Conservation (phyloP, 225 moss, liverwort and hornwort species). For the Physcomitrium patens region DNA sequence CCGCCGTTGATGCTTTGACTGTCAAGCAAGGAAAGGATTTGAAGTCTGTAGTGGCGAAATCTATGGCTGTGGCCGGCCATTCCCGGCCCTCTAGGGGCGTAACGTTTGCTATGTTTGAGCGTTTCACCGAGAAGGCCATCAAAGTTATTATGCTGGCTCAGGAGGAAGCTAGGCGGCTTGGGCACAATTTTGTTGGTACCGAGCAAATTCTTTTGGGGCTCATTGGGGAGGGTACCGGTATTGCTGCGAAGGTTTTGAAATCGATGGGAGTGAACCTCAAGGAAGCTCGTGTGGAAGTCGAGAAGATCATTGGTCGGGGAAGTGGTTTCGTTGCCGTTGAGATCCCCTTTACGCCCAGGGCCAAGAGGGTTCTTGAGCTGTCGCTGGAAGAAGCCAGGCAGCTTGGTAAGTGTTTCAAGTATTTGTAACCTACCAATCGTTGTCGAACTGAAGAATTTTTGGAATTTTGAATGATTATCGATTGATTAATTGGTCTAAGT, state of each 20-base stretch:
- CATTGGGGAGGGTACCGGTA: constrained; percentile 81
- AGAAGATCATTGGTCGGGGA: constrained; percentile 83
- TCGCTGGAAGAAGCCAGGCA: constrained; percentile 82
- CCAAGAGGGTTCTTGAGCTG: constrained; percentile 75
- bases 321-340: constrained; percentile 86
- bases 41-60: constrained; percentile 44
- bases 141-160: constrained; percentile 87
- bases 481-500: no score
- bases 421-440: rapidly evolving
- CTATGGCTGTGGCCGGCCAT: constrained; percentile 29
- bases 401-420: constrained; percentile 50
- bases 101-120: constrained; percentile 74
- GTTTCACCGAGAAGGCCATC: constrained; percentile 85
- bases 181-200: constrained; percentile 84
- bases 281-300: constrained; percentile 84
- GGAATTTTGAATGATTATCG: not conserved
- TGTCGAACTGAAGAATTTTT: no score
- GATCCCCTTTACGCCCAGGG: constrained; percentile 80
- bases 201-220: constrained; percentile 80
- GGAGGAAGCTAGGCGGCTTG: constrained; percentile 77
- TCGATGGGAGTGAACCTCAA: constrained; percentile 84
- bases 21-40: constrained; percentile 46
- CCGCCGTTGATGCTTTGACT: constrained; percentile 9
- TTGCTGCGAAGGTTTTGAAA: constrained; percentile 81
- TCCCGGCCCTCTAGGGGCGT: constrained; percentile 44